phyloP scores from a whole-genome alignment of 106 monocot species.

The Gastrodia elata region DNA sequence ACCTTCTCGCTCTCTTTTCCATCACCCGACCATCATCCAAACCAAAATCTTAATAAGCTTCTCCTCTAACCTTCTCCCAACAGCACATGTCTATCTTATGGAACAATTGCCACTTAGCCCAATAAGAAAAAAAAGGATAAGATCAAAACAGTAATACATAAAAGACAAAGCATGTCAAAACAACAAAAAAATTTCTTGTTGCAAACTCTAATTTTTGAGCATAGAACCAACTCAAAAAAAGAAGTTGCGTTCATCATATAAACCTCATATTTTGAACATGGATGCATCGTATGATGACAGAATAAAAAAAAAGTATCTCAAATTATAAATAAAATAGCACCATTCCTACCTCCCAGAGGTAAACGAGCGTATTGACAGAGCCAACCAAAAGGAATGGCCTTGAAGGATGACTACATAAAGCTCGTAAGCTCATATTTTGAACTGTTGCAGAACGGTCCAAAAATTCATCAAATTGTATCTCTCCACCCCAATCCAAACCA shows the following conservation, averaged over 20 bases:
- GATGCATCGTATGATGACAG: background rate
- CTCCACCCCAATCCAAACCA: conserved; percentile 75
- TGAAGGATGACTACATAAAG: conserved; percentile 73
- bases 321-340: background rate
- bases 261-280: background rate
- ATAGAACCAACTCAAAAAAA: background rate
- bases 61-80: too few relatives aligned
- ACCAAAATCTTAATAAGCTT: too few relatives aligned
- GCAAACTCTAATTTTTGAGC: too few relatives aligned
- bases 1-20: too few relatives aligned
- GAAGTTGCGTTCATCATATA: background rate
- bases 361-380: conserved; percentile 77
- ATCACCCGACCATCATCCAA: too few relatives aligned
- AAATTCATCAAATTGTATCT: conserved; percentile 56
- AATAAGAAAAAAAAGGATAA: background rate
- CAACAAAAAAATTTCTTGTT: too few relatives aligned
- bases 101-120: background rate
- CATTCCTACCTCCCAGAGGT: conserved; percentile 83
- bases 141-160: background rate
- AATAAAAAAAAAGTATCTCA: background rate
- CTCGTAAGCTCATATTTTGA: conserved; percentile 55
- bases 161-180: background rate
- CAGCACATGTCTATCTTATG: background rate
- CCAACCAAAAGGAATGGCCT: conserved; percentile 81
- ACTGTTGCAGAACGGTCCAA: conserved; percentile 51